A percentile compares a stretch with the other conserved stretches of the same genome.
Evolutionary conservation across 257 asterid genomes (phyloP).

Genomic region (Scutellaria baicalensis): DNA sequence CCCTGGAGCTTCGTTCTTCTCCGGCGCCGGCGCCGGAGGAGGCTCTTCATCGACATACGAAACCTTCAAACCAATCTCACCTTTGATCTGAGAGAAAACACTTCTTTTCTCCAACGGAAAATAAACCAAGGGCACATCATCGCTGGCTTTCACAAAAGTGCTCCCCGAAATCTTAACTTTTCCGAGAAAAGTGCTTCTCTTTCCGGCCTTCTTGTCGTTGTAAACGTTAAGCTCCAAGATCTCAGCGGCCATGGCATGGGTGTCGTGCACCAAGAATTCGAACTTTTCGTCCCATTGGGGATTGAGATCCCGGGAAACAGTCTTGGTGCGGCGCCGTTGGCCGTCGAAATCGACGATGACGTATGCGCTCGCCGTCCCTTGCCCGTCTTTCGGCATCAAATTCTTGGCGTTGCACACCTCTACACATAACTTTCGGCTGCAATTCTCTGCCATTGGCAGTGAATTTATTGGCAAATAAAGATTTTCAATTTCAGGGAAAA

Average conservation of each 20-base stretch:
- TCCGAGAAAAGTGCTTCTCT: constrained; percentile 70
- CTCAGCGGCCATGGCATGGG: constrained; percentile 44
- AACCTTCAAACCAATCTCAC: constrained; percentile 73
- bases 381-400: constrained; percentile 94
- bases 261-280: constrained; percentile 63
- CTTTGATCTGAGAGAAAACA: constrained; percentile 86
- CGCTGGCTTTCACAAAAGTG: constrained; percentile 48
- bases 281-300: constrained; percentile 88
- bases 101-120: constrained; percentile 88
- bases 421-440: constrained; percentile 45
- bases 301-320: constrained; percentile 68
- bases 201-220: constrained; percentile 68
- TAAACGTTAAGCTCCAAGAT: constrained; percentile 64
- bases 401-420: constrained; percentile 75
- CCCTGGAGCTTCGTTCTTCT: constrained; percentile 33
- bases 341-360: constrained; percentile 77
- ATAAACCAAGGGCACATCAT: constrained; percentile 57
- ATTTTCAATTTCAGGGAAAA: too few relatives aligned
- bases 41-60: constrained; percentile 54
- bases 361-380: constrained; percentile 90
- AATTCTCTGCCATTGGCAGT: constrained; percentile 30
- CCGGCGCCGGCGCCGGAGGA: constrained; percentile 34
- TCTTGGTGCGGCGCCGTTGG: constrained; percentile 87
- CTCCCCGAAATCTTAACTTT: constrained; percentile 69
- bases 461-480: too few relatives aligned